Percentiles rank a stretch among this genome's conserved stretches.
These are phyloP conservation scores for Entomortierella parvispora DNA, from an alignment of 192 early-diverging fungal species.

Conservation along the genomic window DNA sequence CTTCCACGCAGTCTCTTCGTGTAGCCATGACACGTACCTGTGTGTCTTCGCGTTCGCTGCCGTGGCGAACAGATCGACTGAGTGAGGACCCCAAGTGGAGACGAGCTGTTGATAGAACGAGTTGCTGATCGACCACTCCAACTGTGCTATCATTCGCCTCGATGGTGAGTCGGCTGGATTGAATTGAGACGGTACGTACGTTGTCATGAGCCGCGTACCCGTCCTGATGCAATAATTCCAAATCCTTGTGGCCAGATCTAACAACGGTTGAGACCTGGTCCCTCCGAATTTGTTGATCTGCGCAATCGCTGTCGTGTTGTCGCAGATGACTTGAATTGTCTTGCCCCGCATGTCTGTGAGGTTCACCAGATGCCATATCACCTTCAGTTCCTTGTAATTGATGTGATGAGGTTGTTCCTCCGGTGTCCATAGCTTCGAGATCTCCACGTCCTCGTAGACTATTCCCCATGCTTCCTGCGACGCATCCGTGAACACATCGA, in stretches of 20 bases:
- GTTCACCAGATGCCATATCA: constrained; percentile 10
- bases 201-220: constrained; percentile 11
- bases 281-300: constrained; percentile 45
- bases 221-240: constrained; percentile 14
- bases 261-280: constrained; percentile 2
- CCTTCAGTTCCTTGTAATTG: constrained; percentile 29
- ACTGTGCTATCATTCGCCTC: neutral
- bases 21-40: constrained; percentile 34
- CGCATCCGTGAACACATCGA: constrained; percentile 28
- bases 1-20: neutral
- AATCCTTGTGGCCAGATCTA: constrained; percentile 6
- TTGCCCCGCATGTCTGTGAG: constrained; percentile 6
- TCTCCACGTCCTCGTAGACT: neutral
- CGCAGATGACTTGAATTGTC: constrained; percentile 10
- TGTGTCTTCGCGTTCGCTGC: constrained; percentile 3
- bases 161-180: constrained; percentile 40
- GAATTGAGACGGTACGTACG: constrained; percentile 36
- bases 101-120: constrained; percentile 15
- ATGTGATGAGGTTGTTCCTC: constrained; percentile 5
- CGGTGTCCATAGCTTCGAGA: neutral
- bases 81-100: constrained; percentile 3
- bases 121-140: constrained; percentile 26
- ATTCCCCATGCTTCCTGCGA: constrained; percentile 16
- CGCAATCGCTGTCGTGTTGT: constrained; percentile 30
- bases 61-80: constrained; percentile 16